These are phyloP conservation scores for Saccharomycopsis oosterbeekiorum DNA, from an alignment of 805 yeast species.

Conservation along the genomic window DNA sequence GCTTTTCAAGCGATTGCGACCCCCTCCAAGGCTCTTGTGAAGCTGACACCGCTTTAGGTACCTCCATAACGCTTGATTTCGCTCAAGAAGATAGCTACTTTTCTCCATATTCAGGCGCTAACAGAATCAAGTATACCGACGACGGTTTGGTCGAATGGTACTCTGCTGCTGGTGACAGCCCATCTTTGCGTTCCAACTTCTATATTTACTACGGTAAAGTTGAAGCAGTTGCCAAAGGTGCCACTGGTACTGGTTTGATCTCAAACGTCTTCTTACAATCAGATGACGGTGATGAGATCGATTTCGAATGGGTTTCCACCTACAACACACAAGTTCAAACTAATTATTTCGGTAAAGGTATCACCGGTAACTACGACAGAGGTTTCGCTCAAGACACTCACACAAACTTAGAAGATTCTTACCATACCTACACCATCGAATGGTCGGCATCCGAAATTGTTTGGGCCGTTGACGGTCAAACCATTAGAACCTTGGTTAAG, in stretches of 20 bases:
- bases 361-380: slow-evolving; percentile 50
- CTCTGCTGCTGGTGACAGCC: slow-evolving; percentile 45
- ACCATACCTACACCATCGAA: slow-evolving; percentile 55
- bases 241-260: slow-evolving; percentile 53
- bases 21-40: slow-evolving; percentile 27
- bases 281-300: slow-evolving; percentile 67
- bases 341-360: slow-evolving; percentile 57
- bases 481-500: slow-evolving; percentile 42
- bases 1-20: slow-evolving; percentile 23
- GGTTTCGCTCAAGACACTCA: slow-evolving; percentile 43
- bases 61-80: slow-evolving; percentile 36
- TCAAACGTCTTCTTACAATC: slow-evolving; percentile 53
- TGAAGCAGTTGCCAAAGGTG: slow-evolving; percentile 47
- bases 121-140: slow-evolving; percentile 22
- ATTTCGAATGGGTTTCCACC: slow-evolving; percentile 61
- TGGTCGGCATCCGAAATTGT: slow-evolving; percentile 46
- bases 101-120: slow-evolving; percentile 13
- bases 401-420: slow-evolving; percentile 37
- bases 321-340: slow-evolving; percentile 51
- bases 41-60: slow-evolving; percentile 42
- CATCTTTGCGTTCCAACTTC: slow-evolving; percentile 50
- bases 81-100: slow-evolving; percentile 26
- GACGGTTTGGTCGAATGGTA: slow-evolving; percentile 44
- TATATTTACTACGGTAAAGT: slow-evolving; percentile 66
- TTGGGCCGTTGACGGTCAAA: slow-evolving; percentile 52